phyloP scores from a whole-genome alignment of 257 asterid species.

The Dorcoceras hygrometricum region DNA sequence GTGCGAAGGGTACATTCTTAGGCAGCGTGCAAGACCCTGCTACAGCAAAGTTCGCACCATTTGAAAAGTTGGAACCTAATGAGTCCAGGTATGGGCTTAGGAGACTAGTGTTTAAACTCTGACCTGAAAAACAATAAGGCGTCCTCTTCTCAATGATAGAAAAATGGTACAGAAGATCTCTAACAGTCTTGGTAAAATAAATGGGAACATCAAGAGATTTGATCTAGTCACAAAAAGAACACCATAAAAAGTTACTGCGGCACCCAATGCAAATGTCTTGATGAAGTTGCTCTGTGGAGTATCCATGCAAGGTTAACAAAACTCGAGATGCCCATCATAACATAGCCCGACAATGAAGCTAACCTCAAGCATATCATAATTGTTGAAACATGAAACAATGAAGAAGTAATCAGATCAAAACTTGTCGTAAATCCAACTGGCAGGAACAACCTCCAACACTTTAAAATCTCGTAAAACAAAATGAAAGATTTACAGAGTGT shows the following conservation, averaged over 20 bases:
- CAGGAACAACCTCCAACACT: neutral
- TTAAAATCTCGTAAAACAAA: neutral
- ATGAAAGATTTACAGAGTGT: neutral
- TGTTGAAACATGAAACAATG: neutral
- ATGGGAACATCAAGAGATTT: too few species aligned
- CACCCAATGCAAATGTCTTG: neutral
- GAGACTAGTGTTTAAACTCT: conserved; percentile 58
- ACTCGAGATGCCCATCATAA: neutral
- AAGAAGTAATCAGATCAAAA: neutral
- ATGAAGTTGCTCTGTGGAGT: neutral
- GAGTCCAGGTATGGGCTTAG: conserved; percentile 76
- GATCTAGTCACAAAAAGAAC: neutral
- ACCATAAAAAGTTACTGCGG: neutral
- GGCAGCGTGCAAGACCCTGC: conserved; percentile 76
- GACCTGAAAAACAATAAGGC: conserved; percentile 45
- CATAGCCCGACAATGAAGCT: neutral
- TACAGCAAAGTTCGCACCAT: conserved; percentile 86
- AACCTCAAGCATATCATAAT: neutral
- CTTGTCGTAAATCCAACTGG: neutral
- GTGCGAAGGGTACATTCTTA: conserved; percentile 53
- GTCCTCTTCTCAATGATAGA: neutral
- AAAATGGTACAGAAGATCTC: neutral
- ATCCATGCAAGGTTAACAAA: neutral
- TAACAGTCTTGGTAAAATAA: neutral
- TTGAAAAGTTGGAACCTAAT: conserved; percentile 52